phyloP scores from a whole-genome alignment of 768 basidiomycete species.

The Phallus indusiatus region DNA sequence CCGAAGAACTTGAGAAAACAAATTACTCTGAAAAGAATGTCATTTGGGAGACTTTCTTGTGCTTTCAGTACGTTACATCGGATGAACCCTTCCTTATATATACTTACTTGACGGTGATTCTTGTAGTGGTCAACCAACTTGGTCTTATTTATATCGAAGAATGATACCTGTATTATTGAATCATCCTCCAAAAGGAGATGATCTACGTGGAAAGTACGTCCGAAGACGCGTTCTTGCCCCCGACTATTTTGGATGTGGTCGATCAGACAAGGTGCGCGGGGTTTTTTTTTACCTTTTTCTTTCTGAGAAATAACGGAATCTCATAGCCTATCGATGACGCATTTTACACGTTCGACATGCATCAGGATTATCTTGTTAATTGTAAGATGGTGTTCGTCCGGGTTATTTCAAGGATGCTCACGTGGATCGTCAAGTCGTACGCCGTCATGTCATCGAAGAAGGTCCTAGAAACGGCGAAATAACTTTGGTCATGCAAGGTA shows the following conservation, averaged over 20 bases:
- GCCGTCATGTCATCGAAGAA: constrained; percentile 3
- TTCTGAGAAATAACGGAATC: background rate
- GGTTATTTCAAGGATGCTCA: background rate
- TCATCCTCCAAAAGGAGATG: background rate
- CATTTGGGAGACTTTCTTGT: constrained; percentile 10
- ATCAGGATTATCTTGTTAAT: constrained; percentile 6
- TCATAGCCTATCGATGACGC: constrained; percentile 6
- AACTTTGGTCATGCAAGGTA: constrained; percentile 6
- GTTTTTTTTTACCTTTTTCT: background rate
- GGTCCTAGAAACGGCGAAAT: constrained; percentile 2
- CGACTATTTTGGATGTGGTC: constrained; percentile 7
- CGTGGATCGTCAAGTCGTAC: background rate
- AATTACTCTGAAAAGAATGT: background rate
- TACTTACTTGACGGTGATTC: background rate
- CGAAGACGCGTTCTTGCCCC: constrained; percentile 6
- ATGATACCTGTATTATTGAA: constrained; percentile 9
- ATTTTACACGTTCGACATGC: constrained; percentile 7
- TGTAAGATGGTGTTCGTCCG: background rate
- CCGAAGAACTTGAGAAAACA: background rate
- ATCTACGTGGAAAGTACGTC: background rate
- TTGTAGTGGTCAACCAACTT: constrained; percentile 8
- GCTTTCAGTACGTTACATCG: constrained; percentile 5
- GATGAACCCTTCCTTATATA: background rate
- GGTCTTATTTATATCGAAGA: constrained; percentile 10
- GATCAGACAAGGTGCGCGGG: constrained; percentile 6